Base-by-base conservation (phyloP, 495 filamentous ascomycete genomes). In the Hypoxylon perforatum region DNA sequence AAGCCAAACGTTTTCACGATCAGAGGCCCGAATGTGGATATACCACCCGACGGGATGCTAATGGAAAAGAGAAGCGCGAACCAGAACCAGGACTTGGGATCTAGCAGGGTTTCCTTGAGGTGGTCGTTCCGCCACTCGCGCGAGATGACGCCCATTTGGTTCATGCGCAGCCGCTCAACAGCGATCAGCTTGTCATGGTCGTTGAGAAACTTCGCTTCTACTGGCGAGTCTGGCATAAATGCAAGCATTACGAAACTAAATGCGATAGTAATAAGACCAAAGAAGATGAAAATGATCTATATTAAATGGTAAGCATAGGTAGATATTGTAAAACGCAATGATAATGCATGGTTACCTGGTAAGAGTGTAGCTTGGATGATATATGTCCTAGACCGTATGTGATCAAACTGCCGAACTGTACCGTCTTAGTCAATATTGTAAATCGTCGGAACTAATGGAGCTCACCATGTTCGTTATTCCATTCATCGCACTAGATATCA, bases 41-140 rank as follows among this genome's bases (percentile, higher is more conserved):
- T 87, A 5, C 86, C 86, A 11, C 86, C 86, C 47, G 82, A 86
- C 4, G 86, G 85, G 41, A 89, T 84, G 30, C 85, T 87, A 44
- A 79, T 75, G n/a, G 63, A 66, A 54, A 67, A 81, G 63, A 88
- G 76, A 67, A 89, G 66, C 4, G 78, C 73, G 71, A 88, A 87
- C 86, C 86, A 89, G 45, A 85, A 74, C 82, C 84, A 89, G 1
- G 86, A 86, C 70, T 89, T 89, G 12, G 82, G 58, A 59, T 89
- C 86, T 2, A 84, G 68, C 21, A 81, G 74, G 28, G 83, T 76
- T 61, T 89, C 86, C 47, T 77, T 80, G 2, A 87, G 80, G 66
- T 89, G 86, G 17, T 86, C 82, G 82, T 85, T 88, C 69, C 84
- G 84, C 85, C 85, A 89, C 39, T 82, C 76, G 35, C 84, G 78